These are phyloP conservation scores for Bathelium albidoporum DNA, from an alignment of 495 filamentous ascomycete species.

Conservation along the genomic window DNA sequence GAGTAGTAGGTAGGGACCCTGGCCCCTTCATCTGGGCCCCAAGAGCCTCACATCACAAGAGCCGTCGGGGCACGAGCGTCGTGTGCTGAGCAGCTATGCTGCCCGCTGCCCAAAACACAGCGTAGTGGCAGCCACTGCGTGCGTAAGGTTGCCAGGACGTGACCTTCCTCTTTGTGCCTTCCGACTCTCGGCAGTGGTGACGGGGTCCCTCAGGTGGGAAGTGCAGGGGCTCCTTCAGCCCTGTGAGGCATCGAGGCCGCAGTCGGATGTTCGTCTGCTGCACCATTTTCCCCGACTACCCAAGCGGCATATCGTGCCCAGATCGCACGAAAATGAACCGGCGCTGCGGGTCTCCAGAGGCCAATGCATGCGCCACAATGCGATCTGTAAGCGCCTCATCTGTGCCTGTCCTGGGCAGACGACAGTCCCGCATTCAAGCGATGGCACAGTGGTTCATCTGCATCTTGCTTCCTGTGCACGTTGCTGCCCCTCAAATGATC, in stretches of 20 bases:
- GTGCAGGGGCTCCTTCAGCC: not conserved
- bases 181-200: not conserved
- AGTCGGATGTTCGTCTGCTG: not conserved
- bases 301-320: not conserved
- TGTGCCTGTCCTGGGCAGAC: no score
- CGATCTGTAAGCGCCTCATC: not conserved
- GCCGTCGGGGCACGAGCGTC: no score
- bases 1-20: no score
- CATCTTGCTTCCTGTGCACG: not conserved
- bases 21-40: no score
- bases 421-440: no score
- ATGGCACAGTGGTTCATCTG: not conserved
- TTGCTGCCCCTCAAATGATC: no score
- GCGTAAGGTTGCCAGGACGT: not conserved
- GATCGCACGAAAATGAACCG: not conserved
- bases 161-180: not conserved
- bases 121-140: conserved; percentile 1
- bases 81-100: not conserved
- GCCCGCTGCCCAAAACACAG: not conserved
- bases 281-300: not conserved
- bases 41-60: no score
- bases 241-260: not conserved
- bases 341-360: not conserved
- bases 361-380: not conserved
- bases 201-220: not conserved